A percentile compares a stretch with the other conserved stretches of the same genome.
Evolutionary conservation across 2,329 filamentous ascomycete genomes (phyloP).

Genomic region (Xylaria sp.): DNA sequence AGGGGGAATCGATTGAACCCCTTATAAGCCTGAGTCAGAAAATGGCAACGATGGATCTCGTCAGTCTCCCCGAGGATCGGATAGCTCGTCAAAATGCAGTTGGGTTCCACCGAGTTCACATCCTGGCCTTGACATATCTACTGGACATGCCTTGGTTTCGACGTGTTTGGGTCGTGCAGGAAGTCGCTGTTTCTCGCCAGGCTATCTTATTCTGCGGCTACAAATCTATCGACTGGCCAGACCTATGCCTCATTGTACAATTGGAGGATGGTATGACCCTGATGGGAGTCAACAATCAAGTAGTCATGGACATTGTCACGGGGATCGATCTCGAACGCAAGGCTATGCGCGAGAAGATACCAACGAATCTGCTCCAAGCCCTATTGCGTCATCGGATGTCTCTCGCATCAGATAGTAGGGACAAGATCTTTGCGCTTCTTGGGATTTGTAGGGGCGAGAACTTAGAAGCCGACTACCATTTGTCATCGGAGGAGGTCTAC

Average conservation of each 20-base stretch:
- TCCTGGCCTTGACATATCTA: neutral
- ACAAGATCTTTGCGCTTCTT: neutral
- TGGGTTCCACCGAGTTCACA: neutral
- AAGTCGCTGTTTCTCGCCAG: neutral
- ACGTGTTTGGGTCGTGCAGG: neutral
- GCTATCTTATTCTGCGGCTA: neutral
- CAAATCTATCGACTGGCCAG: neutral
- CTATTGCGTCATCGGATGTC: neutral
- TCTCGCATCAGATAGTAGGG: neutral
- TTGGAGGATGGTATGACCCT: neutral
- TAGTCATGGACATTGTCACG: neutral
- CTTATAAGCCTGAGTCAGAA: neutral
- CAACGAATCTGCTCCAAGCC: neutral
- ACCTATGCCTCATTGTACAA: neutral
- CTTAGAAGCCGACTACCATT: neutral
- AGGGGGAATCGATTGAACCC: neutral
- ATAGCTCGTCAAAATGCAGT: neutral
- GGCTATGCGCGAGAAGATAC: neutral
- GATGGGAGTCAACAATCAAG: neutral
- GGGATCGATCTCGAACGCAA: neutral
- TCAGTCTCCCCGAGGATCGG: neutral
- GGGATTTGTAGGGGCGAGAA: neutral
- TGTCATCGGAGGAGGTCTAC: neutral
- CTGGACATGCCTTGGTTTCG: neutral
- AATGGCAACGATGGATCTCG: neutral